Conservation (phyloP, 2,329 filamentous ascomycete genomes). For the Sporothrix sp. region DNA sequence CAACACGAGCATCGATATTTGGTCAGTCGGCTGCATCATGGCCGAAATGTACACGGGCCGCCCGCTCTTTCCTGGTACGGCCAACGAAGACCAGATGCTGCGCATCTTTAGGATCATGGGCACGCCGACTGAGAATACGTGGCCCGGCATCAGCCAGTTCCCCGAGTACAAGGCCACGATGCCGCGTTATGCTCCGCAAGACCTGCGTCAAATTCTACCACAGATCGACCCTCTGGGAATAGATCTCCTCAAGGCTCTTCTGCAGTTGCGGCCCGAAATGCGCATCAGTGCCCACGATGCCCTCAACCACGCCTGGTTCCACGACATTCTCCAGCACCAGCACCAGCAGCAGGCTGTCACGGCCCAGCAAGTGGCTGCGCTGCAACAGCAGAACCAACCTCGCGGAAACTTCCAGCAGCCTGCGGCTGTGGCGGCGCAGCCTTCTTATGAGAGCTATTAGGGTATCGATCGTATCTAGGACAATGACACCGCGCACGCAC, state of each 20-base stretch:
- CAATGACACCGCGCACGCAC: too few relatives aligned
- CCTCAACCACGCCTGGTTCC: slow-evolving; percentile 87
- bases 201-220: slow-evolving; percentile 74
- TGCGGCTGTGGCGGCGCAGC: slow-evolving; percentile 18
- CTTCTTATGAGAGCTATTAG: slow-evolving; percentile 23
- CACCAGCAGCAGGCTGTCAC: slow-evolving; percentile 54
- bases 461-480: background rate
- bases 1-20: slow-evolving; percentile 99
- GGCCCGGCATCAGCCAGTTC: slow-evolving; percentile 89
- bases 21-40: slow-evolving; percentile 99
- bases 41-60: slow-evolving; percentile 98
- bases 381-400: slow-evolving; percentile 21
- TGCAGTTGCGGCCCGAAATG: slow-evolving; percentile 86
- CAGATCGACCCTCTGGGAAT: slow-evolving; percentile 83
- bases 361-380: slow-evolving; percentile 80
- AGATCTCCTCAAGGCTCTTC: slow-evolving; percentile 79
- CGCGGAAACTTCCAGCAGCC: slow-evolving; percentile 20
- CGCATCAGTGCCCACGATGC: slow-evolving; percentile 82
- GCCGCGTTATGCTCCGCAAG: slow-evolving; percentile 88
- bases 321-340: slow-evolving; percentile 54
- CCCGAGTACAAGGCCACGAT: slow-evolving; percentile 97
- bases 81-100: slow-evolving; percentile 93
- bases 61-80: slow-evolving; percentile 91
- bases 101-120: slow-evolving; percentile 99
- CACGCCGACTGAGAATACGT: slow-evolving; percentile 87